Conservation (phyloP, 345 rosid genomes). For the Combretum micranthum region DNA sequence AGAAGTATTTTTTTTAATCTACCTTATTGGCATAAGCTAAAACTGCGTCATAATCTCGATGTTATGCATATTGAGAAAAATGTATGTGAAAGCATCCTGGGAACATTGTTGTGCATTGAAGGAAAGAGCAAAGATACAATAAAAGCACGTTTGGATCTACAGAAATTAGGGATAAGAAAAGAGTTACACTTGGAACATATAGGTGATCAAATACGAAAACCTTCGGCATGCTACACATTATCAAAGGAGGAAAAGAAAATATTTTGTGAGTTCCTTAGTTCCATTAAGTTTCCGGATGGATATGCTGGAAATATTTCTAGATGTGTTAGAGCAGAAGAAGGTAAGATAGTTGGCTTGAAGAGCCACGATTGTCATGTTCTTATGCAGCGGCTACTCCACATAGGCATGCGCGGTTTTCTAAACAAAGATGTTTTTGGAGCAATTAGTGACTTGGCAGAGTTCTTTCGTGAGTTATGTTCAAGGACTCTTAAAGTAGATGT, state of each 20-base stretch:
- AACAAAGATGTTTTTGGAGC: background rate
- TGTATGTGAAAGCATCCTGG: too few species aligned
- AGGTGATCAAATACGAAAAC: background rate
- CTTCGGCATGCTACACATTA: conserved; percentile 1
- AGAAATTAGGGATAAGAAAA: too few species aligned
- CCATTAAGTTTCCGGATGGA: conserved; percentile 3
- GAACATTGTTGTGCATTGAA: background rate
- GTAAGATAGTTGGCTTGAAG: conserved; percentile 2
- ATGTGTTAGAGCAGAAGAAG: conserved; percentile 1
- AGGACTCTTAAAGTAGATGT: background rate
- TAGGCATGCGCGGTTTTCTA: conserved; percentile 5
- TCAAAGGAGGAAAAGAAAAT: background rate
- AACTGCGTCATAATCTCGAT: too few species aligned
- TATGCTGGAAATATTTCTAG: conserved; percentile 4
- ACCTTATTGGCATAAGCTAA: too few species aligned
- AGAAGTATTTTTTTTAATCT: too few species aligned
- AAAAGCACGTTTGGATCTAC: background rate
- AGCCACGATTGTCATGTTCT: conserved; percentile 13
- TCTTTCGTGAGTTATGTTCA: conserved; percentile 5
- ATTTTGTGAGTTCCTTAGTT: background rate
- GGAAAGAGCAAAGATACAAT: conserved; percentile 3
- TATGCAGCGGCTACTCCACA: background rate
- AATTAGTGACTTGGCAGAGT: background rate
- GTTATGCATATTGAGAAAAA: too few species aligned
- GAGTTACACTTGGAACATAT: background rate